A percentile compares a stretch with the other conserved stretches of the same genome.
Evolutionary conservation across 768 basidiomycete genomes (phyloP).

Genomic region (Gautieria morchelliformis): DNA sequence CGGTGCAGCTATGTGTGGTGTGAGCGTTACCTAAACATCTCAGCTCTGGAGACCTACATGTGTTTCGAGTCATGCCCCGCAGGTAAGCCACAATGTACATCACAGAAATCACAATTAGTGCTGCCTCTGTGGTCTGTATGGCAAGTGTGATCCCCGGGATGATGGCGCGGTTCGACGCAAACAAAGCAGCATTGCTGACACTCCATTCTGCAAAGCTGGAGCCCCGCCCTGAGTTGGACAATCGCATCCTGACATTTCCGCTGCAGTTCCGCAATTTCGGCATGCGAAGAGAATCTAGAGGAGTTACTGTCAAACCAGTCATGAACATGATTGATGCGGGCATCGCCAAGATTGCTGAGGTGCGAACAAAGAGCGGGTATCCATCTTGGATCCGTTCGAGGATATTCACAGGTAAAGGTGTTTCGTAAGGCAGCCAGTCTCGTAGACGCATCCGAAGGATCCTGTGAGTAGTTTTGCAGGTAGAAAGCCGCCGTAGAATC

Average conservation of each 20-base stretch:
- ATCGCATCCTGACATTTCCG: slow-evolving; percentile 32
- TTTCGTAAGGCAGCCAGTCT: neutral
- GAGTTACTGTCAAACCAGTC: slow-evolving; percentile 45
- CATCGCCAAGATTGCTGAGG: slow-evolving; percentile 30
- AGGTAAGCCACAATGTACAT: slow-evolving; percentile 37
- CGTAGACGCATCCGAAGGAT: neutral
- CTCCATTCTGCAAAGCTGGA: slow-evolving; percentile 39
- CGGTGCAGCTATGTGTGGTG: slow-evolving; percentile 33
- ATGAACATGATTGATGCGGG: slow-evolving; percentile 37
- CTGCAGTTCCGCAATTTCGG: slow-evolving; percentile 36
- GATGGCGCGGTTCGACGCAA: slow-evolving; percentile 38
- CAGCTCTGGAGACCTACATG: slow-evolving; percentile 29
- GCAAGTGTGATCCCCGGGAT: slow-evolving; percentile 43
- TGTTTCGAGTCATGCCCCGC: slow-evolving; percentile 50
- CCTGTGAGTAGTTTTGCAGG: neutral
- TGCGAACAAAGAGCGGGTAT: slow-evolving; percentile 25
- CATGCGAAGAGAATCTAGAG: slow-evolving; percentile 34
- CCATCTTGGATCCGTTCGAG: slow-evolving; percentile 34
- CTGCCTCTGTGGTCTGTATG: slow-evolving; percentile 38
- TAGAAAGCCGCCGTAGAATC: neutral
- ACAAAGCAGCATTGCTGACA: slow-evolving; percentile 40
- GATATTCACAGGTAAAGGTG: slow-evolving; percentile 10
- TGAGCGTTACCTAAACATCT: neutral
- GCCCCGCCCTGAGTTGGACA: slow-evolving; percentile 35
- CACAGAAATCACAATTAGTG: slow-evolving; percentile 33